These are phyloP conservation scores for Picea sitchensis DNA, from an alignment of 75 land plant genomes.

Conservation along the genomic window DNA sequence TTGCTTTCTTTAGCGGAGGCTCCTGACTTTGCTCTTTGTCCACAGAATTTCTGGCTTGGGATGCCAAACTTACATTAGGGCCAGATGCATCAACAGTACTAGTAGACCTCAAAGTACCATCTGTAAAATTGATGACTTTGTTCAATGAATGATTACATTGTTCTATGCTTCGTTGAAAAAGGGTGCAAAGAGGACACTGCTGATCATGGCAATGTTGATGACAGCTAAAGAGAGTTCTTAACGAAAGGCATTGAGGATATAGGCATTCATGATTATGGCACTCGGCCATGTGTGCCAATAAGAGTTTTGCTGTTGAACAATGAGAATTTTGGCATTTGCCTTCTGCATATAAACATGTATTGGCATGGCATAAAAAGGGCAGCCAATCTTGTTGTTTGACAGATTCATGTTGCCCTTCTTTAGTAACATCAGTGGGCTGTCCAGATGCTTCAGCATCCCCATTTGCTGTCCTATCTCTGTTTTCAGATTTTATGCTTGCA, in stretches of 20 bases:
- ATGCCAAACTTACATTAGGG: conserved; percentile 13
- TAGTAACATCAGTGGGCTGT: conserved; percentile 8
- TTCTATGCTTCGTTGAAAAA: conserved; percentile 34
- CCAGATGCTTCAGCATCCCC: conserved; percentile 8
- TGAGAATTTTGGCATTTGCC: conserved; percentile 52
- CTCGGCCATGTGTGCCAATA: conserved; percentile 53
- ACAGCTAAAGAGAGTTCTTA: conserved; percentile 52
- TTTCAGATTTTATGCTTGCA: conserved; percentile 9
- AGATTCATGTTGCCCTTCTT: conserved; percentile 23
- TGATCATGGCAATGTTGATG: conserved; percentile 43
- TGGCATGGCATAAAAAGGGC: conserved; percentile 75
- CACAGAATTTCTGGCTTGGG: conserved; percentile 11
- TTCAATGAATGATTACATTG: conserved; percentile 6
- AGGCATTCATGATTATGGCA: conserved; percentile 45
- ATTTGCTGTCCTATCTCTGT: conserved; percentile 8
- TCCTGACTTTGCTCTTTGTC: conserved; percentile 26
- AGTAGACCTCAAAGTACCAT: conserved; percentile 16
- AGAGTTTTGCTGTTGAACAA: conserved; percentile 52
- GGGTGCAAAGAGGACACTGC: conserved; percentile 78
- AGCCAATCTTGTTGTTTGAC: conserved; percentile 68
- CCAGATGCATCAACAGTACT: conserved; percentile 20
- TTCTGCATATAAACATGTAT: conserved; percentile 54
- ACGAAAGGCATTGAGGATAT: conserved; percentile 53
- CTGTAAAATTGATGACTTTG: background rate
- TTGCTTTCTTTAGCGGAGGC: conserved; percentile 56